Conservation (phyloP, 495 filamentous ascomycete species). For the Hyaloscypha bicolor region DNA sequence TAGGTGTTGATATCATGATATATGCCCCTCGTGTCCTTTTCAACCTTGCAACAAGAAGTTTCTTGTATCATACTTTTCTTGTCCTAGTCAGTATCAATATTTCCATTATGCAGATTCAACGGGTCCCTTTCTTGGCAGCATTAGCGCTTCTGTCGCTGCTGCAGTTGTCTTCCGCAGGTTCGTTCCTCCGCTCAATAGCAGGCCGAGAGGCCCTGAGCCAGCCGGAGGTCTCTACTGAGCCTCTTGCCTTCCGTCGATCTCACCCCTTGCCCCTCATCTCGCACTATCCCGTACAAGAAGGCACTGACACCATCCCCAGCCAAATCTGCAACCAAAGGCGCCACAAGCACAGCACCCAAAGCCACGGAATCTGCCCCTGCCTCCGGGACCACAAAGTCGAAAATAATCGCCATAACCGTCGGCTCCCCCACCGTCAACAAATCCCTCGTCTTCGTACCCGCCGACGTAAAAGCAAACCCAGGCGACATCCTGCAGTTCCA, state of each 20-base stretch:
- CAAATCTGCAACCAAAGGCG: not conserved
- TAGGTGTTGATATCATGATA: not conserved
- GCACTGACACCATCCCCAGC: not conserved
- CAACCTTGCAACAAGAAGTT: no score
- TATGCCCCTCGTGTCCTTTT: not conserved
- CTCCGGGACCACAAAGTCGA: not conserved
- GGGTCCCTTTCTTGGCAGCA: not conserved
- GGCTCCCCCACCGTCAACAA: constrained; percentile 21
- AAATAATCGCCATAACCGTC: constrained; percentile 19
- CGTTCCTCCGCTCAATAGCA: no score
- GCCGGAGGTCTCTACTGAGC: no score
- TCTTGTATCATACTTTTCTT: no score
- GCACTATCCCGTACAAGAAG: no score
- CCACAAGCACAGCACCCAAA: not conserved
- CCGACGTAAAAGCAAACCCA: constrained; percentile 50
- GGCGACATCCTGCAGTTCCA: constrained; percentile 71
- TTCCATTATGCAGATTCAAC: not conserved
- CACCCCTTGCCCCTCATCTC: no score
- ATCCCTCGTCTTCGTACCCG: constrained; percentile 36
- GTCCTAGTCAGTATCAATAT: no score
- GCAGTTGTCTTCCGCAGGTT: not conserved
- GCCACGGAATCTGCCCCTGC: not conserved
- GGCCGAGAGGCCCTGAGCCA: no score
- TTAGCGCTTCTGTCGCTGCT: constrained; percentile 6
- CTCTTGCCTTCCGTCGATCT: no score